A percentile compares a stretch with the other conserved stretches of the same genome.
These are phyloP conservation scores for Diaporthe vaccinii DNA, from an alignment of 2,329 filamentous ascomycete genomes.

Conservation along the genomic window DNA sequence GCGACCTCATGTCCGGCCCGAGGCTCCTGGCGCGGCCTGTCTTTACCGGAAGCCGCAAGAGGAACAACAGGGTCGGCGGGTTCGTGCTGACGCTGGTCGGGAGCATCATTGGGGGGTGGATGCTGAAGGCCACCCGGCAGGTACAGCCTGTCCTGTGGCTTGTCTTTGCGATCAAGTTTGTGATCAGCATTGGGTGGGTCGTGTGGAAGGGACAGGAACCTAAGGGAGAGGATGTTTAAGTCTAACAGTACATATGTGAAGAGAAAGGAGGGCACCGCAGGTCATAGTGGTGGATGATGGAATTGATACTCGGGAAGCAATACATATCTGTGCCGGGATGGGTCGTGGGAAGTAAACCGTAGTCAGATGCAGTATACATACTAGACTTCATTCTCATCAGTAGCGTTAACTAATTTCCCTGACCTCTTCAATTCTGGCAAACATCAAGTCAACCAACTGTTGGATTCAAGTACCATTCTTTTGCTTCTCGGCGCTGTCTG, in stretches of 20 bases:
- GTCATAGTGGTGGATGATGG: neutral
- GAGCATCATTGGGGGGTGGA: constrained; percentile 63
- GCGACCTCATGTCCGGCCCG: constrained; percentile 65
- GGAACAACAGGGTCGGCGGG: constrained; percentile 61
- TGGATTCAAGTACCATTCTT: neutral
- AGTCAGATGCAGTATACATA: neutral
- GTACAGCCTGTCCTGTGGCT: constrained; percentile 60
- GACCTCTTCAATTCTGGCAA: neutral
- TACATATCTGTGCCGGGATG: neutral
- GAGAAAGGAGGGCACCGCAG: neutral
- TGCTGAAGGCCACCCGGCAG: constrained; percentile 57
- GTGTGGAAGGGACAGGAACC: constrained; percentile 45
- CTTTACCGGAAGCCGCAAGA: constrained; percentile 59
- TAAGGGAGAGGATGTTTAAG: neutral
- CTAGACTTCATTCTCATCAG: neutral
- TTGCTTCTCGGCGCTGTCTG: neutral
- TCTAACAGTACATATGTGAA: neutral
- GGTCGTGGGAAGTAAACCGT: too few species aligned
- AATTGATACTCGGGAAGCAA: neutral
- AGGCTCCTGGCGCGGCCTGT: constrained; percentile 55
- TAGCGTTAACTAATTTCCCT: neutral
- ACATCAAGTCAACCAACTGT: neutral
- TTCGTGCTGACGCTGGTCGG: constrained; percentile 62
- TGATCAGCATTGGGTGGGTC: constrained; percentile 54
- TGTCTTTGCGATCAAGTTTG: constrained; percentile 59